Conservation (phyloP, 2,329 filamentous ascomycete species). For the Helotiales sp. region DNA sequence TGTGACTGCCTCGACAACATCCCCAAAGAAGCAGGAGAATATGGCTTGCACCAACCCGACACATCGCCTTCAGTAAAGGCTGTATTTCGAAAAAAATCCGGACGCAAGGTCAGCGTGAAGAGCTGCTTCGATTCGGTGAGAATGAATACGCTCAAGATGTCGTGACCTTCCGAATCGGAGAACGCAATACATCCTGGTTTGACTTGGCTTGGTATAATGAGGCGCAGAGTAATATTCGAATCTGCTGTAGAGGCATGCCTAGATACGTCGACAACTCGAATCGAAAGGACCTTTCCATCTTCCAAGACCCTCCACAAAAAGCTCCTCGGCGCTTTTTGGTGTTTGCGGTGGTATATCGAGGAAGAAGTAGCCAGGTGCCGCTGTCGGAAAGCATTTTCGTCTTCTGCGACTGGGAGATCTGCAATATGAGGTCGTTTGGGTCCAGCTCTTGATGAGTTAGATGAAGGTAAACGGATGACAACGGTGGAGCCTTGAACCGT, state of each 20-base stretch:
- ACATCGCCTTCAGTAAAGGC: conserved; percentile 70
- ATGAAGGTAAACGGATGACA: conserved; percentile 65
- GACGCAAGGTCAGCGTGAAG: conserved; percentile 79
- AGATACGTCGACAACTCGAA: conserved; percentile 80
- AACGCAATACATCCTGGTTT: conserved; percentile 78
- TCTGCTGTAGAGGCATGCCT: conserved; percentile 66
- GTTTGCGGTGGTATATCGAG: conserved; percentile 80
- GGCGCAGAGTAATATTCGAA: conserved; percentile 72
- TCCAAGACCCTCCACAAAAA: conserved; percentile 92
- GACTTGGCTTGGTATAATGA: conserved; percentile 74
- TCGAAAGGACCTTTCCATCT: conserved; percentile 74
- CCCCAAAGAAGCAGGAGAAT: conserved; percentile 69
- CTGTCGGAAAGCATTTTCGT: conserved; percentile 72
- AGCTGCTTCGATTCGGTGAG: conserved; percentile 78
- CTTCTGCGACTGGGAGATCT: conserved; percentile 51
- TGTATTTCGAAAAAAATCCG: conserved; percentile 76
- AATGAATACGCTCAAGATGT: conserved; percentile 76
- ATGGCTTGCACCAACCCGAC: conserved; percentile 75
- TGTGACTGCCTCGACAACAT: conserved; percentile 83
- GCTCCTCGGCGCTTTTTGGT: conserved; percentile 74
- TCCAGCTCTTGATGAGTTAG: conserved; percentile 41
- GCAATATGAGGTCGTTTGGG: conserved; percentile 41
- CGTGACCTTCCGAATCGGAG: conserved; percentile 75
- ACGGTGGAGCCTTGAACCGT: conserved; percentile 68
- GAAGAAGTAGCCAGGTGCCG: conserved; percentile 75